A percentile compares a stretch with the other conserved stretches of the same genome.
Evolutionary conservation across 768 basidiomycete genomes (phyloP).

Genomic region (Pleurotus tuber-regium): DNA sequence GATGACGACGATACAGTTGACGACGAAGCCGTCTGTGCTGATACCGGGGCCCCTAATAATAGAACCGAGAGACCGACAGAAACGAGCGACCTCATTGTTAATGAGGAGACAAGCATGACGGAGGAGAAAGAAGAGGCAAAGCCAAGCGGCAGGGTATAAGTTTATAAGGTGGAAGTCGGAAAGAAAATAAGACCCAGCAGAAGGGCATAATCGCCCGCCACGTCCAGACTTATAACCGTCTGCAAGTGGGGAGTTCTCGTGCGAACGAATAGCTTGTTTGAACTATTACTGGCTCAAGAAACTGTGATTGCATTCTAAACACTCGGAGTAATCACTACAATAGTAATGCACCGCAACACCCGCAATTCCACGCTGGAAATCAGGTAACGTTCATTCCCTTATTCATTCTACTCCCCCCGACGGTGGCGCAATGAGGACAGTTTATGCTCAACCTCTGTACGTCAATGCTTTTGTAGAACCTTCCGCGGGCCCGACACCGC

Average conservation of each 20-base stretch:
- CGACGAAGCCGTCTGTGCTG: constrained; percentile 32
- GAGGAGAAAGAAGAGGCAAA: constrained; percentile 21
- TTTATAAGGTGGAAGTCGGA: constrained; percentile 14
- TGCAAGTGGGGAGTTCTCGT: constrained; percentile 12
- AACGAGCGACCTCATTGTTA: constrained; percentile 11
- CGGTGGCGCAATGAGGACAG: not conserved
- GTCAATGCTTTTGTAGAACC: not conserved
- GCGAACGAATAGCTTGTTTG: constrained; percentile 9
- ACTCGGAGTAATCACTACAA: constrained; percentile 3
- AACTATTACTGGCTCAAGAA: not conserved
- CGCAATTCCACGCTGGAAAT: constrained; percentile 7
- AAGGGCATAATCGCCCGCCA: constrained; percentile 11
- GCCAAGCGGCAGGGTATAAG: constrained; percentile 14
- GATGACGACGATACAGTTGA: constrained; percentile 20
- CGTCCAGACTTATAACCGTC: too few species aligned
- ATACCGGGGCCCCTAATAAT: constrained; percentile 22
- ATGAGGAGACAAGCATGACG: constrained; percentile 8
- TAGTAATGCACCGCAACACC: constrained; percentile 18
- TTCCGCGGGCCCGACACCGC: not conserved
- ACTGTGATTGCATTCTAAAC: constrained; percentile 1
- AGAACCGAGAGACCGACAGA: constrained; percentile 15
- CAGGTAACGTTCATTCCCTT: constrained; percentile 8
- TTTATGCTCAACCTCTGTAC: constrained; percentile 8
- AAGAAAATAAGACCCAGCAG: constrained; percentile 12
- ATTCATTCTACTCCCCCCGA: constrained; percentile 22